Conservation (phyloP, 2,329 filamentous ascomycete species). For the Cladosporium sp. region DNA sequence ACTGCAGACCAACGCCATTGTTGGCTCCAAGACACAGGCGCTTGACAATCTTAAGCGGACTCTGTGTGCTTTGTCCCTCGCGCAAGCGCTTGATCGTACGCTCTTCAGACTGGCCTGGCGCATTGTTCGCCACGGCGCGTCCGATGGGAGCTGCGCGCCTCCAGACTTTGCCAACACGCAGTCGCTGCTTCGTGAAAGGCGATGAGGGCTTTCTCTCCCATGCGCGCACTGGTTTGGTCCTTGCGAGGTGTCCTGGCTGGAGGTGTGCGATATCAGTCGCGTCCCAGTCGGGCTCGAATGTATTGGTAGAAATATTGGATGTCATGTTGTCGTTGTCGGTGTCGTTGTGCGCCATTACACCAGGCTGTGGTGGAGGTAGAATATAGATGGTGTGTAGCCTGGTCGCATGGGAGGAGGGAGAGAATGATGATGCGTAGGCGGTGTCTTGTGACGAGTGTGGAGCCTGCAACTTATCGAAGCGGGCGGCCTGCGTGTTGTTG, state of each 20-base stretch:
- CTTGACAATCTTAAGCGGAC: slow-evolving; percentile 47
- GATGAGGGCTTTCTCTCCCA: slow-evolving; percentile 52
- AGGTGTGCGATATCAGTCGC: slow-evolving; percentile 44
- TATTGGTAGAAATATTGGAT: slow-evolving; percentile 2
- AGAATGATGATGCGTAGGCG: neutral
- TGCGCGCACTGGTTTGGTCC: slow-evolving; percentile 46
- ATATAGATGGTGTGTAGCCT: slow-evolving; percentile 13
- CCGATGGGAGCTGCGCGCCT: slow-evolving; percentile 34
- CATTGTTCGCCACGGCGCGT: slow-evolving; percentile 9
- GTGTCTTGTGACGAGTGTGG: slow-evolving; percentile 14
- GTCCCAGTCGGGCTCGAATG: slow-evolving; percentile 43
- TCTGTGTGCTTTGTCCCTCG: slow-evolving; percentile 25
- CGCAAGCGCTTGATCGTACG: slow-evolving; percentile 24
- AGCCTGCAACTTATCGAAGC: neutral
- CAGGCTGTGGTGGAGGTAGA: neutral
- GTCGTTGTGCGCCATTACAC: slow-evolving; percentile 2
- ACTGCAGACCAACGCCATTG: slow-evolving; percentile 26
- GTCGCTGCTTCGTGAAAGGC: slow-evolving; percentile 40
- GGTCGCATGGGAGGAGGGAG: neutral
- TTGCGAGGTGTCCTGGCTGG: slow-evolving; percentile 42
- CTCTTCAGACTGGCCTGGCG: neutral
- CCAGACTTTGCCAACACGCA: slow-evolving; percentile 46
- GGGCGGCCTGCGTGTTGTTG: neutral
- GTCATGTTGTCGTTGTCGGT: slow-evolving; percentile 16
- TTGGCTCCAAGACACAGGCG: slow-evolving; percentile 40